Conservation (phyloP, 345 rosid species). For the Zanthoxylum bungeanum region DNA sequence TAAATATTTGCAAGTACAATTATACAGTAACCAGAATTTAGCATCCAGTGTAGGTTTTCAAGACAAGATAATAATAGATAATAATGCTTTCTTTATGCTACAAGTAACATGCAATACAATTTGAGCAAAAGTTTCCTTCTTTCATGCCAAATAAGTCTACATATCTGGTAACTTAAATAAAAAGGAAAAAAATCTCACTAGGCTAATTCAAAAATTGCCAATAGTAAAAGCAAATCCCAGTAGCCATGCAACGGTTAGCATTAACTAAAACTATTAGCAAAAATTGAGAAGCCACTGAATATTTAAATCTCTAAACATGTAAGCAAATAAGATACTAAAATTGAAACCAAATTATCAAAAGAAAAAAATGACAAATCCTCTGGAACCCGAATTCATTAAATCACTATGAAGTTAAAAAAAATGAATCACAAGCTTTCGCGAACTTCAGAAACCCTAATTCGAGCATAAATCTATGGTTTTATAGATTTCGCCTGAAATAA, state of each 20-base stretch:
- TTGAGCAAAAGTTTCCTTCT: not conserved
- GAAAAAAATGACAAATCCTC: not conserved
- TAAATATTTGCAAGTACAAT: not conserved
- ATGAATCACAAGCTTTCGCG: slow-evolving; percentile 1
- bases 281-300: not conserved
- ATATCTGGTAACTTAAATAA: not conserved
- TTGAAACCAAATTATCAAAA: not conserved
- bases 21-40: slow-evolving; percentile 1
- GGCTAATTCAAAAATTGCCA: not conserved
- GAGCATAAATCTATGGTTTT: slow-evolving; percentile 9
- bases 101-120: not conserved
- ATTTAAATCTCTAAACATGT: not conserved
- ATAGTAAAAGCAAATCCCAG: not conserved
- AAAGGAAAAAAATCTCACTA: not conserved
- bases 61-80: not conserved
- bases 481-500: not conserved
- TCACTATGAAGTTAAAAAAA: not conserved
- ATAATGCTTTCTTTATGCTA: not conserved
- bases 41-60: not conserved
- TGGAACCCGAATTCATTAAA: not conserved
- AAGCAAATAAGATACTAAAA: slow-evolving; percentile 2
- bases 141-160: not conserved
- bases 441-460: slow-evolving; percentile 21
- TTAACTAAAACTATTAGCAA: not conserved
- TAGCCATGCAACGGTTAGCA: not conserved